These are phyloP conservation scores for Neurospora tetrasperma DNA, from an alignment of 495 filamentous ascomycete species.

Conservation along the genomic window DNA sequence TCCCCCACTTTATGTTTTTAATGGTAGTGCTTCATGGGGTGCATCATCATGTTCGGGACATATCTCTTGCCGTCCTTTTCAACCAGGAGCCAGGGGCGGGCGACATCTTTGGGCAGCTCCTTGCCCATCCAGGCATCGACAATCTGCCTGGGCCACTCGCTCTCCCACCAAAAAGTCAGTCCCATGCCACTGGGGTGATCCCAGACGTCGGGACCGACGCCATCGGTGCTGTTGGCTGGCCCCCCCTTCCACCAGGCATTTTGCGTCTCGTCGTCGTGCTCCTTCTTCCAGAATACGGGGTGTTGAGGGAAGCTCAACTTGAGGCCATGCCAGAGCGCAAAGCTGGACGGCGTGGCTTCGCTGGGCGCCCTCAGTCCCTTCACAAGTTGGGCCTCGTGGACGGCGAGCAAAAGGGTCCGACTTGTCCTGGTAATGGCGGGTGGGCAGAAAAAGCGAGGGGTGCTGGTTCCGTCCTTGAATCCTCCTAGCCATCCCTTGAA, in stretches of 20 bases:
- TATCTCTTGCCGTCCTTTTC: conserved; percentile 17
- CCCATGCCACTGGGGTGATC: conserved; percentile 18
- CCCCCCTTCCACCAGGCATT: conserved; percentile 28
- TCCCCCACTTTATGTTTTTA: neutral
- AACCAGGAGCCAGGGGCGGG: conserved; percentile 16
- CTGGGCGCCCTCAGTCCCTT: conserved; percentile 20
- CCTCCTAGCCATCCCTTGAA: conserved; percentile 31
- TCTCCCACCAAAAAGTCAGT: conserved; percentile 26
- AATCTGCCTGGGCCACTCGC: conserved; percentile 15
- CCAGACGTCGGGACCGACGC: conserved; percentile 15
- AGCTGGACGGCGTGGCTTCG: conserved; percentile 30
- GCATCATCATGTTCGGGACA: conserved; percentile 22
- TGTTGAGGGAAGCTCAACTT: conserved; percentile 30
- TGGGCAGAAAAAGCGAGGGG: conserved; percentile 25
- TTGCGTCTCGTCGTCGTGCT: conserved; percentile 11
- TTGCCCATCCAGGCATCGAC: conserved; percentile 18
- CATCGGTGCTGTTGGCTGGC: conserved; percentile 13
- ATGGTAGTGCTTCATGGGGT: conserved; percentile 22
- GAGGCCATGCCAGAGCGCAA: conserved; percentile 33
- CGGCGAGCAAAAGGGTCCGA: conserved; percentile 16
- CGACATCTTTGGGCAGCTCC: conserved; percentile 1
- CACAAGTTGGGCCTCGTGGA: conserved; percentile 23
- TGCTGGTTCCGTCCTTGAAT: conserved; percentile 26
- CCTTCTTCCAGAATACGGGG: conserved; percentile 20
- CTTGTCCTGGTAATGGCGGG: conserved; percentile 23